Base-by-base conservation (phyloP, 768 basidiomycete genomes). In the Lenzites betulinus region DNA sequence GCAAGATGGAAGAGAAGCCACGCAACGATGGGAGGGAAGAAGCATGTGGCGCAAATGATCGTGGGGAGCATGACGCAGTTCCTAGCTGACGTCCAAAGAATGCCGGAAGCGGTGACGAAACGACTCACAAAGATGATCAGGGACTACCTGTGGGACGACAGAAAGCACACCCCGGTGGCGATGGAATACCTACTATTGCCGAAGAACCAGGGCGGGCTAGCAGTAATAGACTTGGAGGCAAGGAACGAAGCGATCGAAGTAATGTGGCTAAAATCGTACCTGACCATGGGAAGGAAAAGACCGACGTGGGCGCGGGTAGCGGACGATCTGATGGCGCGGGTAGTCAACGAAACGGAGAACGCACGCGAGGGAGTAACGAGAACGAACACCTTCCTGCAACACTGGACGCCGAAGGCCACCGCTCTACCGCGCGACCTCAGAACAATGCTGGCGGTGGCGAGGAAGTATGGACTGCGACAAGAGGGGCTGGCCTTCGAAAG, bases 171-270 rank as follows among this genome's bases (percentile, higher is more conserved):
- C 4, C 33, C 50, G 1, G 50, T 51, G 3, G 12, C 5, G 2
- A 12, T 35, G 18, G 50, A 35, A 3, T 7, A 20, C 38, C 5
- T 51, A 18, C n/a, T 2, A 5, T 12, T 22, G 7, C 50, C 50
- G 13, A 3, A 7, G 7, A 7, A n/a, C 5, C 5, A n/a, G 15
- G 50, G 50, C 3, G 50, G 50, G 2, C 20, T 35, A 2, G 18
- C 7, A 2, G 12, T 51, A 18, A 30, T 51, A 2, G 50, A 51
- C n/a, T 18, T 20, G 23, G 26, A 18, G 2, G 8, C 38, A 44
- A 26, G 60, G 51, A 56, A 67, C 22, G 54, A 66, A 38, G 67
- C 64, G 1, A 64, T 66, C 0, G 39, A 54, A 1, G 9, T 60
- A 0, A 69, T 58, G 1, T 67, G 66, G 65, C 30, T 68, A 1